A percentile compares a stretch with the other conserved stretches of the same genome.
Conservation (phyloP, 1,139 yeast genomes). For the Entelexis paramagnoliae region DNA sequence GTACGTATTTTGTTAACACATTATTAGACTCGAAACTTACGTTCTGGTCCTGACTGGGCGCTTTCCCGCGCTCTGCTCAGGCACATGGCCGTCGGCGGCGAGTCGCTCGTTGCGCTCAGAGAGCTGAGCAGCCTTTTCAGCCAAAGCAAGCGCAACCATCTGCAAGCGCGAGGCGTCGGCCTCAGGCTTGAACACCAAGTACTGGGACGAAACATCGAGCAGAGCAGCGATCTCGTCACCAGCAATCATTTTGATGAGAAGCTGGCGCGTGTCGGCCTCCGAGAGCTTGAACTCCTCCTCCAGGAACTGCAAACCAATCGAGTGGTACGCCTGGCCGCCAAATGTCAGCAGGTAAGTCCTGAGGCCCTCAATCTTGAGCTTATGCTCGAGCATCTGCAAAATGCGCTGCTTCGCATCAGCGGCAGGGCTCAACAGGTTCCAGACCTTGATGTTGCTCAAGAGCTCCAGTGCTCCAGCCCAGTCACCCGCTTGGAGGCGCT, state of each 20-base stretch:
- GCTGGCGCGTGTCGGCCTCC: conserved; percentile 45
- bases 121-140: conserved; percentile 73
- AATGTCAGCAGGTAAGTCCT: conserved; percentile 83
- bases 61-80: conserved; percentile 19
- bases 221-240: conserved; percentile 64
- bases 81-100: conserved; percentile 55
- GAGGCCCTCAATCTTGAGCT: conserved; percentile 81
- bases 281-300: conserved; percentile 57
- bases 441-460: conserved; percentile 68
- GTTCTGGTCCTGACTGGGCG: conserved; percentile 14
- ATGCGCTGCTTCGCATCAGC: conserved; percentile 37
- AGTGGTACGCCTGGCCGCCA: conserved; percentile 56
- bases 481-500: conserved; percentile 78
- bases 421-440: conserved; percentile 73
- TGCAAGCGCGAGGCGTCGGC: conserved; percentile 79
- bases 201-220: conserved; percentile 49
- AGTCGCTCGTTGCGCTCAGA: conserved; percentile 81
- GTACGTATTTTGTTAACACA: not conserved
- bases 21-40: not conserved
- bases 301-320: conserved; percentile 60
- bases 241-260: conserved; percentile 66
- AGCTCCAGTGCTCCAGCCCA: conserved; percentile 72
- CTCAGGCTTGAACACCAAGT: conserved; percentile 55
- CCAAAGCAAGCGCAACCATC: conserved; percentile 75
- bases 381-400: conserved; percentile 58